Evolutionary conservation across 495 filamentous ascomycete genomes (phyloP).

Genomic region (Penicillium pancosmium): DNA sequence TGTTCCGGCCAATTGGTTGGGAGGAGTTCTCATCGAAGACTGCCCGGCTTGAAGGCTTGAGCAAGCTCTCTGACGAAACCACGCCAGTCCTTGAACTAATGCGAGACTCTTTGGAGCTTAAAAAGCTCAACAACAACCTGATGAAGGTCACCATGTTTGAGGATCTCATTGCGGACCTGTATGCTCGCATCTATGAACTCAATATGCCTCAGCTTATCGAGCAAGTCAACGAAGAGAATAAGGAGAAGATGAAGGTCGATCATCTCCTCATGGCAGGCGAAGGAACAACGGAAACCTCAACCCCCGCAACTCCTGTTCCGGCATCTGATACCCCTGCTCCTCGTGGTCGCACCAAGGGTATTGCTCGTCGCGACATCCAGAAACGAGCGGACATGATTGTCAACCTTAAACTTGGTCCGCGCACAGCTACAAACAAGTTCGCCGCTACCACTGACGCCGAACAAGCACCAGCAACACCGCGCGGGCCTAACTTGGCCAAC

Average conservation of each 20-base stretch:
- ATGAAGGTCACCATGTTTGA: constrained; percentile 86
- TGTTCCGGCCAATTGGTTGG: constrained; percentile 75
- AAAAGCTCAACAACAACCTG: constrained; percentile 80
- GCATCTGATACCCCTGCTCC: constrained; percentile 46
- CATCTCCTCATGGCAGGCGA: constrained; percentile 53
- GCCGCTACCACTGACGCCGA: constrained; percentile 31
- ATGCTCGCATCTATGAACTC: constrained; percentile 73
- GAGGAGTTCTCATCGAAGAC: constrained; percentile 77
- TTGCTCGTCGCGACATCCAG: constrained; percentile 64
- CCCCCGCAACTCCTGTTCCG: constrained; percentile 37
- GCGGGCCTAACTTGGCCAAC: constrained; percentile 9
- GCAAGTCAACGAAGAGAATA: constrained; percentile 53
- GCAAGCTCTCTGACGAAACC: constrained; percentile 44
- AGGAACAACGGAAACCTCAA: constrained; percentile 38
- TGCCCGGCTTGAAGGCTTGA: constrained; percentile 55
- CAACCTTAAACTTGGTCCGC: constrained; percentile 43
- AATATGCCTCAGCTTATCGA: constrained; percentile 51
- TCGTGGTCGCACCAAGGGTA: constrained; percentile 58
- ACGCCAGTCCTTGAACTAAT: constrained; percentile 65
- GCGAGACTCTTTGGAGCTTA: constrained; percentile 85
- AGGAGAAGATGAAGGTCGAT: constrained; percentile 61
- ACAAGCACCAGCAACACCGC: constrained; percentile 13
- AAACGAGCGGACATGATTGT: constrained; percentile 63
- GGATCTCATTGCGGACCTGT: constrained; percentile 86
- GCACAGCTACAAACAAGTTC: constrained; percentile 31